Base-by-base conservation (phyloP, 2,329 filamentous ascomycete genomes). In the Calonectria multiphialidica region DNA sequence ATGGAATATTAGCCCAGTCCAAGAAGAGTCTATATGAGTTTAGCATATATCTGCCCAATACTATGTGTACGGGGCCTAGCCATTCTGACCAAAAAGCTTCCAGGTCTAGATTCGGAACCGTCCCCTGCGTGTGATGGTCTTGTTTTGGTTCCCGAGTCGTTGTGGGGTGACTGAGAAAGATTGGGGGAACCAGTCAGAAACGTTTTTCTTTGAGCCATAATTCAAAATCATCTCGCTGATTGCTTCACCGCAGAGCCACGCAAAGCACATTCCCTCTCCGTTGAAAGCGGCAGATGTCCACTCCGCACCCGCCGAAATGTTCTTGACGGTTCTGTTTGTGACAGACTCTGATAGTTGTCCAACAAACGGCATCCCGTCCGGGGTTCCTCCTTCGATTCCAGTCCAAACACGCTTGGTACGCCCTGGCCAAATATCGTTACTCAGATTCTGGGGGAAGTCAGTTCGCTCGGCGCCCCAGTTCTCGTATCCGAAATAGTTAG, bases 201-300 rank as follows among this genome's bases (percentile, higher is more conserved):
- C 15, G 10, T 33, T 62, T 8, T 62, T 45, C 10, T 40, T 10
- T 3, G 45, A 37, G n/a, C 40, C 42, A 15, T 59, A n/a, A 21
- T 55, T 68, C 53, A 25, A 18, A 30, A 68, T 42, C 66, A 68
- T 68, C 12, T 68, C 50, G 21, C 66, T 68, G 18, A 68, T 23
- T 18, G 53, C 66, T n/a, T 57, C 42, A n/a, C 66, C 66, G 13
- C 40, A 68, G 5, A 68, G 30, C 66, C 66, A 68, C 4, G 66
- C 66, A 15, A 61, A 68, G 16, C 53, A 61, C 66, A 68, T 68
- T 23, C 66, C 66, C n/a, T 68, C 66, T 15, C 66, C 66, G 8
- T 68, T 59, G n/a, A 61, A 68, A 2, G 42, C 66, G 10, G 53
- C 33, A 25, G 66, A 57, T 3, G 53, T 47, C 66, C 66, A 68